phyloP scores from a whole-genome alignment of 2,329 filamentous ascomycete species.

The Nemania sp. region DNA sequence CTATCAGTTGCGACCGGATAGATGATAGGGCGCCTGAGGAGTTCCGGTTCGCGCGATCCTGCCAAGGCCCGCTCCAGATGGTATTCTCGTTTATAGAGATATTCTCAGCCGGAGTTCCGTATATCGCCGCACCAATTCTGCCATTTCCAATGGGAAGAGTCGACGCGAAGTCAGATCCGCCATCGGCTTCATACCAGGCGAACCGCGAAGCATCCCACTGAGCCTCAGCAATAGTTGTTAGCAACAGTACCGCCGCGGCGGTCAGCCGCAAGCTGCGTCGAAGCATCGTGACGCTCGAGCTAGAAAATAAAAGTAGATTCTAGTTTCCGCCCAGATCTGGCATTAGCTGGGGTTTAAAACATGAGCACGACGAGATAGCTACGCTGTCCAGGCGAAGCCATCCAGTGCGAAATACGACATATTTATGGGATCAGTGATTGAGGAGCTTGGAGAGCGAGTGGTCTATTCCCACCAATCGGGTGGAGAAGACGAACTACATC shows the following conservation, averaged over 20 bases:
- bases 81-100: conserved; percentile 12
- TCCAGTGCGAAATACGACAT: neutral
- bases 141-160: conserved; percentile 16
- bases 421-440: neutral
- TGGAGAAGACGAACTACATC: too few species aligned
- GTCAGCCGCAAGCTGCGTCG: neutral
- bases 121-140: conserved; percentile 15
- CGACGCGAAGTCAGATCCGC: neutral
- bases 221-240: neutral
- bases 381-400: neutral
- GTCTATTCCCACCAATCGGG: neutral
- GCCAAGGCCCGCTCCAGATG: conserved; percentile 11
- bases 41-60: conserved; percentile 4
- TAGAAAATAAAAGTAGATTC: neutral
- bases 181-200: neutral
- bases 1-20: neutral
- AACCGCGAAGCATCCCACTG: neutral
- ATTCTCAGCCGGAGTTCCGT: conserved; percentile 1
- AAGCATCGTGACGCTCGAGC: neutral
- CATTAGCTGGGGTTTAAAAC: too few species aligned
- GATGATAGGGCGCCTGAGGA: neutral
- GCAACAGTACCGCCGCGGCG: neutral
- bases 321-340: neutral
- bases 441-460: neutral
- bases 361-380: neutral